phyloP scores from a whole-genome alignment of 169 alveolate genomes.

The Amoebophrya sp. region DNA sequence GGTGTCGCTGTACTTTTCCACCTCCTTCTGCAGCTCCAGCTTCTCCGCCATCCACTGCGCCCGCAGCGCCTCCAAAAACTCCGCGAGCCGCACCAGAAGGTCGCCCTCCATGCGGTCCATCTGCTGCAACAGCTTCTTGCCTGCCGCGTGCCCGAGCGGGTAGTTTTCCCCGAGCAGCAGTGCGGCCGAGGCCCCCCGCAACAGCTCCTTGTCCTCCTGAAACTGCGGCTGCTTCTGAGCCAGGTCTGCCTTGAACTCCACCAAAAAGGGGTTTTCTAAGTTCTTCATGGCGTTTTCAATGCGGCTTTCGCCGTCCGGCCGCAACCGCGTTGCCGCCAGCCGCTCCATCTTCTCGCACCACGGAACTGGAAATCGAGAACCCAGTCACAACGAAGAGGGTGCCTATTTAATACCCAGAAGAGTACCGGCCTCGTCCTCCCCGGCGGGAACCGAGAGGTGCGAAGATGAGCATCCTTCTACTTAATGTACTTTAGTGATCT shows the following conservation, averaged over 20 bases:
- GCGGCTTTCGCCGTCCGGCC: background rate
- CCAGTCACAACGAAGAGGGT: no score
- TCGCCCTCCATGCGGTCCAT: background rate
- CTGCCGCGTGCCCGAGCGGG: background rate
- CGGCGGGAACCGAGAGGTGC: no score
- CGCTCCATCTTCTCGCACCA: constrained; percentile 26
- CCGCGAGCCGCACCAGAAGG: background rate
- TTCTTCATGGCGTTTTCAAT: background rate
- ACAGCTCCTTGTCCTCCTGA: no score
- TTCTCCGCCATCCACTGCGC: background rate
- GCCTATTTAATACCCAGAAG: no score
- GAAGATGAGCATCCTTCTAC: no score
- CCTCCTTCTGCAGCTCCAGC: background rate
- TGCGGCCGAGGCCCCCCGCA: no score
- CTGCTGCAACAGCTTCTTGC: background rate
- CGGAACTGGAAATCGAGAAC: no score
- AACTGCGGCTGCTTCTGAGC: background rate
- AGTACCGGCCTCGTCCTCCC: no score
- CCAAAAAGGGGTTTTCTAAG: background rate
- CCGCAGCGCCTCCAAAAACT: background rate
- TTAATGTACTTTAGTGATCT: no score
- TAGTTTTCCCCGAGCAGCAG: background rate
- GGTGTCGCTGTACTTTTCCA: background rate
- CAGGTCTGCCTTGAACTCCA: background rate
- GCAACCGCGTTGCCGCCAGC: background rate